Evolutionary conservation across 495 filamentous ascomycete species (phyloP), one percentile per base, ranked within the genome.

Genomic region (Tricharina praecox): DNA sequence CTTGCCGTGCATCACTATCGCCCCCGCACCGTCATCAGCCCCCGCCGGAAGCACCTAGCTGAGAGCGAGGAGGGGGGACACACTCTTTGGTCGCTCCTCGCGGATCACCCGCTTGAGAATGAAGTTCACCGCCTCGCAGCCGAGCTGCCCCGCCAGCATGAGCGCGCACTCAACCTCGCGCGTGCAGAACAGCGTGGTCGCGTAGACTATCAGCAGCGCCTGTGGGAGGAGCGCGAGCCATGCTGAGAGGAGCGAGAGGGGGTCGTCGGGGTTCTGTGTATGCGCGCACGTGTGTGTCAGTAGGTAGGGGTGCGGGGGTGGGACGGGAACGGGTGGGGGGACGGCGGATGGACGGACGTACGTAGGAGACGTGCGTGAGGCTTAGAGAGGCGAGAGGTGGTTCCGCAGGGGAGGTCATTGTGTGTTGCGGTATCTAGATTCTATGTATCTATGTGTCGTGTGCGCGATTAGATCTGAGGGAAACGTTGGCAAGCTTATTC

Each of bases 331-430:
- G 33, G 43, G 16, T 8, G 16, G 25, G 1, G 32, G 16, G 23
- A 8, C 23, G 19, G 21, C 24, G n/a, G 37, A 48, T n/a, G 28
- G 45, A 41, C 24, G 25, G n/a, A 56, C 72, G 51, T 65, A 93
- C 87, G 68, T 97, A 97, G 69, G 92, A 83, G 48, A 97, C 86
- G 64, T 96, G 88, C 10, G 92, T 96, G 41, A 95, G 67, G 45
- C 85, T 93, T 42, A 94, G 72, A 15, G 90, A 96, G 23, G 88
- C 85, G 21, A 96, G 67, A 1, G 82, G 77, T 20, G 74, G 67
- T 52, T 84, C 73, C 21, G 20, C 37, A 19, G 37, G 37, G 37
- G 37, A 15, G n/a, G 13, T 16, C 37, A 40, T 40, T n/a, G n/a
- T n/a, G n/a, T 21, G 37, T 40, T 40, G 37, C 10, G 37, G 28